phyloP scores from a whole-genome alignment of 306 rosid genomes.

The Quercus aquifolioides region DNA sequence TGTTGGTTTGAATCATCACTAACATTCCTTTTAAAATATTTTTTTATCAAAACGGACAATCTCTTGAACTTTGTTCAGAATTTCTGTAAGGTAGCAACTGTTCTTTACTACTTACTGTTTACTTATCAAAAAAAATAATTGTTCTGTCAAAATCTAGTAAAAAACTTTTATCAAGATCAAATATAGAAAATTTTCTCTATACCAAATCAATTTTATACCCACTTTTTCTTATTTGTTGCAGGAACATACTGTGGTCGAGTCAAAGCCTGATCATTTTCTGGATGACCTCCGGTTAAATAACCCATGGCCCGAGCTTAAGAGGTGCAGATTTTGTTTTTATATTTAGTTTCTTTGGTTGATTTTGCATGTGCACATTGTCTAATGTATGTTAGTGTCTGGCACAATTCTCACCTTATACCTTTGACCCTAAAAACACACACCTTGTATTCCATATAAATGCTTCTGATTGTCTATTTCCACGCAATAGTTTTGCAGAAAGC shows the following conservation, averaged over 20 bases:
- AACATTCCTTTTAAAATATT: background rate
- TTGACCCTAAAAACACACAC: constrained; percentile 9
- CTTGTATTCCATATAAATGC: constrained; percentile 14
- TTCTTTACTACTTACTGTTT: background rate
- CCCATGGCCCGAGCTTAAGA: constrained; percentile 94
- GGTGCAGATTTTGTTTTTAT: constrained; percentile 40
- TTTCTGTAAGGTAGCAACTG: constrained; percentile 3
- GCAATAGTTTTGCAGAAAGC: constrained; percentile 64
- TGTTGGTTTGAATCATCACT: constrained; percentile 3
- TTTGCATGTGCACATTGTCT: background rate
- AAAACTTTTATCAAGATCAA: background rate
- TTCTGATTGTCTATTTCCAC: constrained; percentile 26
- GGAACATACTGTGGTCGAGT: constrained; percentile 95
- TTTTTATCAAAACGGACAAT: background rate
- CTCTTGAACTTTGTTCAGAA: background rate
- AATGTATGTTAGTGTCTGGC: background rate
- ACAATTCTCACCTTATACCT: background rate
- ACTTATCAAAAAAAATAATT: background rate
- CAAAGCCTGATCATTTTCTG: constrained; percentile 97
- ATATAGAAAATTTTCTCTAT: constrained; percentile 6
- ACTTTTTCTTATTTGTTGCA: constrained; percentile 33
- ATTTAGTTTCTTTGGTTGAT: constrained; percentile 5
- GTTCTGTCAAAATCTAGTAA: constrained; percentile 1
- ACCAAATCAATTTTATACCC: constrained; percentile 17
- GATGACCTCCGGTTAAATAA: constrained; percentile 96